Base-by-base conservation (phyloP, 73 alveolate genomes). In the Paramecium caudatum region DNA sequence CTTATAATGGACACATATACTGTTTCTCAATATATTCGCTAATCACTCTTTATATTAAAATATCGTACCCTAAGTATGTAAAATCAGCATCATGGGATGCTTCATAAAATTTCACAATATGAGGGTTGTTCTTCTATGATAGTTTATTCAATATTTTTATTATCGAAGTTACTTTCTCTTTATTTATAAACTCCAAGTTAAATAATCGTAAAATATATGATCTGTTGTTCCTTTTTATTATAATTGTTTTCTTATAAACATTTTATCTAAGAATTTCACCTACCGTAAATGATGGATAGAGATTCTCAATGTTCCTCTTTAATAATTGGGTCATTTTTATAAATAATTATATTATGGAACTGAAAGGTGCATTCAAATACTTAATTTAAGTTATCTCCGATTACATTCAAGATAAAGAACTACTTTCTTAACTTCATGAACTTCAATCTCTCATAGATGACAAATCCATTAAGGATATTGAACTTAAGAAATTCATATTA, bases 31-130 rank as follows among this genome's bases (percentile, higher is more conserved):
- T 34, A 10, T 68, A 68, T 32, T 68, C 84, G 15, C 61, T 68
- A 6, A 68, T 37, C 7, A 68, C 61, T 9, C 84, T 68, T 37
- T 8, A 68, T 32, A 10, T 25, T 37, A 68, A n/a, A 3, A 4
- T n/a, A 25, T 15, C 13, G 30, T 68, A 68, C 84, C 84, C 84
- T 17, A 68, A 68, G 34, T 68, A 68, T 17, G 84, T 68, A 32
- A 25, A 10, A 16, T 68, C 55, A 34, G 19, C 5, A n/a, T 68
- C 84, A 16, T 34, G 50, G 1, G 84, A 34, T 1, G 84, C 84
- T 68, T 68, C 84, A 68, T 68, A 68, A 68, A 30, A 68, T 68
- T 68, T 68, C 2, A 37, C 27, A 12, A 68, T 10, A 16, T 68
- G 47, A 34, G 61, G 61, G 37, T 37, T 34, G 36, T 33, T 68